Evolutionary conservation across 306 rosid species (phyloP).

Genomic region (Spatholobus suberectus): DNA sequence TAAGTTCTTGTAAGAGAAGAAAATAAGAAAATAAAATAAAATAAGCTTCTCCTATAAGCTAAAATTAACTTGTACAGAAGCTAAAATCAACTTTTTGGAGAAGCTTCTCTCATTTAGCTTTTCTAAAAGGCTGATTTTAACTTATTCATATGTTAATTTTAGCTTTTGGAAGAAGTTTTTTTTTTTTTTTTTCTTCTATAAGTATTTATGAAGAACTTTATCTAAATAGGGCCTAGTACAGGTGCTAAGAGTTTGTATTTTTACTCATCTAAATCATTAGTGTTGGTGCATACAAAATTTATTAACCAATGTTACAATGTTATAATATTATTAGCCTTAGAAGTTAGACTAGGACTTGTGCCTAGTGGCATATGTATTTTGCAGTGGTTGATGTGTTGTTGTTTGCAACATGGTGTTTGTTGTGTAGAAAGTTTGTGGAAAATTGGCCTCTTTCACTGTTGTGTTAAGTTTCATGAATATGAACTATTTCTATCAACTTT

Average conservation of each 20-base stretch:
- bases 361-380: not conserved
- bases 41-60: no score
- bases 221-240: no score
- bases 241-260: not conserved
- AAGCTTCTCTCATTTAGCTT: no score
- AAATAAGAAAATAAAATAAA: no score
- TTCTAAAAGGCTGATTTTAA: no score
- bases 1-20: no score
- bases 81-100: no score
- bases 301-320: not conserved
- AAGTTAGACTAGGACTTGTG: not conserved
- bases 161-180: no score
- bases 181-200: no score
- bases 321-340: not conserved
- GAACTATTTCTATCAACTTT: not conserved
- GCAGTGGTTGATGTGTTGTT: not conserved
- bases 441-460: not conserved
- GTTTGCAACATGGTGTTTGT: not conserved
- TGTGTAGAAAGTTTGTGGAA: not conserved
- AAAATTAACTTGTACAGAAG: no score
- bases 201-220: no score
- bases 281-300: not conserved
- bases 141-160: no score
- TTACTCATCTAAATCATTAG: not conserved
- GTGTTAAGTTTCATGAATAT: not conserved